Evolutionary conservation across 257 asterid species (phyloP), one percentile per base, ranked within the genome.

Genomic region (Rhazya stricta): DNA sequence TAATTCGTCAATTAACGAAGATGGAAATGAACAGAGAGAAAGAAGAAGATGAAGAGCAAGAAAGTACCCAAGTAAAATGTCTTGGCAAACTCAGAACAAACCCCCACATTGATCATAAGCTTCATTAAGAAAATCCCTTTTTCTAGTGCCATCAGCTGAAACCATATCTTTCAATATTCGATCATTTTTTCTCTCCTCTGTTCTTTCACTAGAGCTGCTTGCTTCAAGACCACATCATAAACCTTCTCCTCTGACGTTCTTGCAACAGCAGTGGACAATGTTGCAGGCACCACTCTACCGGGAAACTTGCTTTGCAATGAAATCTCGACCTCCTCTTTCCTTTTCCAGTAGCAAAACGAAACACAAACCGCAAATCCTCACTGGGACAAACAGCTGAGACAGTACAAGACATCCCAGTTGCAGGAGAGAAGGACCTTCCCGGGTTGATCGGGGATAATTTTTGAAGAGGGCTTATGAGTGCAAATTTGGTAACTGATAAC

Each of bases 11-110:
- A n/a, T n/a, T n/a, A n/a, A n/a, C n/a, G n/a, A n/a, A n/a, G n/a
- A n/a, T n/a, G n/a, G n/a, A 37, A 37, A 37, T 37, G 41, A 37
- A 25, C 23, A 23, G 57, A 7, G 23, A 48, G 29, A 19, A 9
- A 67, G 53, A n/a, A 9, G 19, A 30, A 18, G 45, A 27, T 15
- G 5, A 16, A 43, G 13, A 0, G 25, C 9, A 71, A 70, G 41
- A 16, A 54, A 4, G 30, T 48, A 71, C 75, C 75, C 18, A 71
- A 71, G 65, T 71, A 71, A 50, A 71, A 71, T 71, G 75, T 50
- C 18, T 71, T 71, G 45, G 75, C 65, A 51, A 48, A 48, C 61
- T 71, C 75, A 46, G 65, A 58, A 50, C 75, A 71, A 27, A 71
- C 21, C 12, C 51, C 74, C 62, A 71, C 63, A 71, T 4, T 48